Conservation (phyloP, 208 protist species). For the Trichomonas tenax region DNA sequence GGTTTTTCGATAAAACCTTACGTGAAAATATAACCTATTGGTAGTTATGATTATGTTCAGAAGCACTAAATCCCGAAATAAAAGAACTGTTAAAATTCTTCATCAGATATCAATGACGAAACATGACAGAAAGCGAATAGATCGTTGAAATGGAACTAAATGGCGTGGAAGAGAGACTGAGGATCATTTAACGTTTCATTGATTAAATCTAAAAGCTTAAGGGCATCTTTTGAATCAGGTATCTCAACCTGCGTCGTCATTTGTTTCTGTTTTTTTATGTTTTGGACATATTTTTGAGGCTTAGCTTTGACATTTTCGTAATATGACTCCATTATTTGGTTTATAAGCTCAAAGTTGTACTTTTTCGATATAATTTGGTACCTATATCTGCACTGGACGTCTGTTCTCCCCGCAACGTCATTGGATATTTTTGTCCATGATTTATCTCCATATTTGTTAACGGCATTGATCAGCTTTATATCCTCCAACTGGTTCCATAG, state of each 20-base stretch:
- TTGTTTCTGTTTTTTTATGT: no score
- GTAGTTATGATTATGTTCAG: no score
- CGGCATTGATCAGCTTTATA: not conserved
- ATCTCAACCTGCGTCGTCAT: not conserved
- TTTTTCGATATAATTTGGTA: not conserved
- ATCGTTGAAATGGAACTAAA: not conserved
- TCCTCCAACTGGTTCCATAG: not conserved
- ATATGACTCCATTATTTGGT: no score
- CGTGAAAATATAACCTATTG: no score
- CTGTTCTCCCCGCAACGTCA: not conserved
- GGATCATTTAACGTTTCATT: not conserved
- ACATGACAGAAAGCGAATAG: no score
- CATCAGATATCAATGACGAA: no score
- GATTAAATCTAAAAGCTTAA: not conserved
- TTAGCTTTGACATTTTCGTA: no score
- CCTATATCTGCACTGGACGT: not conserved
- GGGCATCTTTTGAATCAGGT: not conserved
- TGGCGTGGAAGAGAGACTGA: not conserved
- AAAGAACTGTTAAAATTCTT: no score
- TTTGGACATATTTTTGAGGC: no score
- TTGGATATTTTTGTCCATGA: not conserved
- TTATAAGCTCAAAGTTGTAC: not conserved
- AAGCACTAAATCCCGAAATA: no score
- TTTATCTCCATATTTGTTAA: not conserved
- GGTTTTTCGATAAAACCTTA: no score